A percentile compares a stretch with the other conserved stretches of the same genome.
phyloP scores from a whole-genome alignment of 2,329 filamentous ascomycete genomes.

The Bimuria novae-zelandiae region DNA sequence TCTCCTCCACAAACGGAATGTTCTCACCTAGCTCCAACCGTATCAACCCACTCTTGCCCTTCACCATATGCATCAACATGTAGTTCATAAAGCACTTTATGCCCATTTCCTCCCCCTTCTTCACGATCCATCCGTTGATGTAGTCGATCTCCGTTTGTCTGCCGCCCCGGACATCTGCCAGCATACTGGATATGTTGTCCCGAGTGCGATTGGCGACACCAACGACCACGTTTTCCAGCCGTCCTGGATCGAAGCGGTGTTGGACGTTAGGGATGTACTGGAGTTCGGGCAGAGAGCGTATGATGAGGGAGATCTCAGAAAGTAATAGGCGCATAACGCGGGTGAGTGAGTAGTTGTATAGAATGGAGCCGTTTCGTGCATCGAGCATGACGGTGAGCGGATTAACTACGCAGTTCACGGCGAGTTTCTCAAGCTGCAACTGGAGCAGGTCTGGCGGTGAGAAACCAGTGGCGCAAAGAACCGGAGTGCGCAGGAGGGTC shows the following conservation, averaged over 20 bases:
- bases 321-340: conserved; percentile 72
- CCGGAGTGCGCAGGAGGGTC: conserved; percentile 65
- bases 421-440: conserved; percentile 77
- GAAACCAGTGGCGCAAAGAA: conserved; percentile 64
- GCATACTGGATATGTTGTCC: conserved; percentile 68
- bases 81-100: conserved; percentile 75
- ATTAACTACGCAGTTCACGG: conserved; percentile 77
- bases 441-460: conserved; percentile 67
- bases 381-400: conserved; percentile 81
- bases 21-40: conserved; percentile 45
- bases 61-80: conserved; percentile 72
- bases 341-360: conserved; percentile 68
- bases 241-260: conserved; percentile 62
- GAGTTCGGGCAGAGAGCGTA: conserved; percentile 75
- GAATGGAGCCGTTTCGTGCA: conserved; percentile 71
- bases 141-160: conserved; percentile 75
- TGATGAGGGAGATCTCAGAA: conserved; percentile 73
- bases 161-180: conserved; percentile 66
- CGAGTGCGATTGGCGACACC: conserved; percentile 60
- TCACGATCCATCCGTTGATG: conserved; percentile 86
- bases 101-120: conserved; percentile 71
- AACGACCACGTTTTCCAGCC: conserved; percentile 65
- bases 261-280: conserved; percentile 63
- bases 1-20: conserved; percentile 41
- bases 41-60: conserved; percentile 65